Percentiles rank a stretch among this genome's conserved stretches.
These are phyloP conservation scores for Pichia deserticola DNA, from an alignment of 805 yeast genomes.

Conservation along the genomic window DNA sequence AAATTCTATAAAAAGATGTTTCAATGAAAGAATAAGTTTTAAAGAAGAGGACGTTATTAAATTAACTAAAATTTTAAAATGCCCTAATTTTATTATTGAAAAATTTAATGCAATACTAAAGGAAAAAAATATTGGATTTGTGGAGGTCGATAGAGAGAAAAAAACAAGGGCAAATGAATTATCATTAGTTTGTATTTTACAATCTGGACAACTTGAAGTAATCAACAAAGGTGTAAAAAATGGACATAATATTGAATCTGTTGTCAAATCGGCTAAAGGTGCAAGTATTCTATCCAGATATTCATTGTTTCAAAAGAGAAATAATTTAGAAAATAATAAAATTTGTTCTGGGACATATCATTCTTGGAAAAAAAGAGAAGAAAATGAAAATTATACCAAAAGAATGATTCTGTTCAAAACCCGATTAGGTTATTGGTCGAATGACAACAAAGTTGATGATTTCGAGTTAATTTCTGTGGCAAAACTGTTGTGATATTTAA, in stretches of 20 bases:
- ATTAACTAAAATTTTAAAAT: neutral
- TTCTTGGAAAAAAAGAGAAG: constrained; percentile 11
- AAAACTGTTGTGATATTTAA: too few species aligned
- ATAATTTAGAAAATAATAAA: neutral
- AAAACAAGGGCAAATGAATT: constrained; percentile 18
- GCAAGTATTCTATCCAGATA: constrained; percentile 10
- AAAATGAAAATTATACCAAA: neutral
- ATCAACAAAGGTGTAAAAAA: constrained; percentile 54
- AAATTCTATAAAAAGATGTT: constrained; percentile 36
- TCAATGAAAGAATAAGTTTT: constrained; percentile 21
- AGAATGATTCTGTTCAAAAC: neutral
- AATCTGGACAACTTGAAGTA: constrained; percentile 25
- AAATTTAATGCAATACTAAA: neutral
- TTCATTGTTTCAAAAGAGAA: constrained; percentile 6
- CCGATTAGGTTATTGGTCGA: too few species aligned
- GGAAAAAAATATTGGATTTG: neutral
- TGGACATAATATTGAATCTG: constrained; percentile 43
- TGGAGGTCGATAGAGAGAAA: constrained; percentile 6
- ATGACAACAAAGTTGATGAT: too few species aligned
- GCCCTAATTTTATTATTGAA: neutral
- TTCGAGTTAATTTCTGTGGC: too few species aligned
- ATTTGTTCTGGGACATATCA: constrained; percentile 4
- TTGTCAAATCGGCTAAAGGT: constrained; percentile 33
- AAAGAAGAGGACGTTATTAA: constrained; percentile 12
- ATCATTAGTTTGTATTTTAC: constrained; percentile 25